Conservation (phyloP, 257 asterid genomes). For the Ilex aquifolium region DNA sequence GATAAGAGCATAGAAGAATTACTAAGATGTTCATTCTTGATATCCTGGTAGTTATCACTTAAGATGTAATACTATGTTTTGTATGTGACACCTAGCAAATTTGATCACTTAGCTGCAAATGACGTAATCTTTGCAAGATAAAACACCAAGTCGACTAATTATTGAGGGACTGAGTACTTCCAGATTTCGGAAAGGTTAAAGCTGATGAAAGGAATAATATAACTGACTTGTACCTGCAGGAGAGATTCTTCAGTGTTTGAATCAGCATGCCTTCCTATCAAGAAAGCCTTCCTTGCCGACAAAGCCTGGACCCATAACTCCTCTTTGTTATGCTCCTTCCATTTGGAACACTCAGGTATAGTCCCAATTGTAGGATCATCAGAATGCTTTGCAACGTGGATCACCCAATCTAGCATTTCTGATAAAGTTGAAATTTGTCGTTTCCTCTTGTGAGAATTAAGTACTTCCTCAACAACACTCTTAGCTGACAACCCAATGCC, state of each 20-base stretch:
- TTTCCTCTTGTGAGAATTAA: conserved; percentile 54
- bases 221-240: conserved; percentile 39
- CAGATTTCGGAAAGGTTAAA: conserved; percentile 1
- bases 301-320: conserved; percentile 51
- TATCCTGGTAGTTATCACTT: too few relatives aligned
- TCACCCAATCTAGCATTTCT: conserved; percentile 58
- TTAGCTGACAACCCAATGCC: conserved; percentile 12
- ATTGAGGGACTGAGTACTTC: neutral
- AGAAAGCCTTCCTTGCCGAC: conserved; percentile 42
- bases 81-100: too few relatives aligned
- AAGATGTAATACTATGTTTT: too few relatives aligned
- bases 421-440: conserved; percentile 29
- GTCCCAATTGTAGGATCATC: conserved; percentile 40
- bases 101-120: too few relatives aligned
- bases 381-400: conserved; percentile 38
- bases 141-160: neutral
- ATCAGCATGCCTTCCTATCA: conserved; percentile 28
- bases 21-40: too few relatives aligned
- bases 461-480: conserved; percentile 15
- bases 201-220: conserved; percentile 5
- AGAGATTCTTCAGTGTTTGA: conserved; percentile 29
- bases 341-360: conserved; percentile 47
- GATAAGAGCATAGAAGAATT: too few relatives aligned
- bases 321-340: conserved; percentile 41
- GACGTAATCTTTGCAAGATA: neutral